Evolutionary conservation across 179 eudicot genomes (phyloP).

Genomic region (Gypsophila paniculata): DNA sequence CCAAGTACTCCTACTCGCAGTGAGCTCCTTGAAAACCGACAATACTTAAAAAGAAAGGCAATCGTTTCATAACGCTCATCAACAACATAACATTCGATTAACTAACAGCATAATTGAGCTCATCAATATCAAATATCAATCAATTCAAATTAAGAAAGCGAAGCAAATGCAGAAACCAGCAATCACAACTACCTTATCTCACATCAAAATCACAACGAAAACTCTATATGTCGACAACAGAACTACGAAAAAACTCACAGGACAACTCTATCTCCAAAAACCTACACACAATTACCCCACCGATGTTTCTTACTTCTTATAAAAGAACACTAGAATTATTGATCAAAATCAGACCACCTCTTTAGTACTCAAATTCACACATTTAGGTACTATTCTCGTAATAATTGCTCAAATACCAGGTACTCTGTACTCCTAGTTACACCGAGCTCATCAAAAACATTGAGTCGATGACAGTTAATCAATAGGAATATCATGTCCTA

Average conservation of each 20-base stretch:
- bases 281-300: slow-evolving; percentile 33
- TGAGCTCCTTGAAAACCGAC: background rate
- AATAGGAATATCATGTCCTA: background rate
- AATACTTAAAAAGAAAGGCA: background rate
- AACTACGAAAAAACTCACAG: too few relatives aligned
- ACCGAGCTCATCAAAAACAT: background rate
- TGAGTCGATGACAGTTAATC: background rate
- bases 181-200: too few relatives aligned
- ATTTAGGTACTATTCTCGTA: background rate
- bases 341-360: background rate
- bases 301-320: background rate
- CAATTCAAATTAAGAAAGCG: too few relatives aligned
- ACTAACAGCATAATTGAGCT: too few relatives aligned
- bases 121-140: too few relatives aligned
- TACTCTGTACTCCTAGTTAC: background rate
- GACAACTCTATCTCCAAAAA: slow-evolving; percentile 74
- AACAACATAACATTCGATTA: too few relatives aligned
- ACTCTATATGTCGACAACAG: too few relatives aligned
- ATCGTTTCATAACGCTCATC: background rate
- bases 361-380: background rate
- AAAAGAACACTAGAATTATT: too few relatives aligned
- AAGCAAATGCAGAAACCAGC: too few relatives aligned
- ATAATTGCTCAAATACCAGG: background rate
- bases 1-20: background rate
- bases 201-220: too few relatives aligned